Evolutionary conservation across 805 yeast species (phyloP).

Genomic region (Candida nemodendra): DNA sequence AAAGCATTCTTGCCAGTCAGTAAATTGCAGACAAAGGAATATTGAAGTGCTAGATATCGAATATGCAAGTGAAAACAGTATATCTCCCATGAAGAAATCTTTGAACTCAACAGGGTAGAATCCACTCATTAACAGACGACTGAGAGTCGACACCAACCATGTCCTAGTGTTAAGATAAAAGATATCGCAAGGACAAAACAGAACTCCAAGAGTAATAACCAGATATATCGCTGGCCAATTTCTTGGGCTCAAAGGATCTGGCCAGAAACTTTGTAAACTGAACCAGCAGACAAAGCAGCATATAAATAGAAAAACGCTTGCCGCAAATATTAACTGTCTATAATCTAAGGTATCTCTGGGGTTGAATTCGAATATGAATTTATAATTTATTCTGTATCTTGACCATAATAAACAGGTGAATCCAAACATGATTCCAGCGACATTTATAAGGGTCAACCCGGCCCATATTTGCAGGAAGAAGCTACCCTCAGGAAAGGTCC

Average conservation of each 20-base stretch:
- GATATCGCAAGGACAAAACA: slow-evolving; percentile 64
- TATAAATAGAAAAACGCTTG: slow-evolving; percentile 55
- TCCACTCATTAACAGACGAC: slow-evolving; percentile 77
- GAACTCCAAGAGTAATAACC: slow-evolving; percentile 44
- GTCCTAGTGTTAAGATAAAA: slow-evolving; percentile 59
- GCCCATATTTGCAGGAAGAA: slow-evolving; percentile 84
- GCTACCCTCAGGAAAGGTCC: slow-evolving; percentile 49
- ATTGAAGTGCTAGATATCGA: slow-evolving; percentile 79
- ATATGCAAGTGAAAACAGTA: slow-evolving; percentile 82
- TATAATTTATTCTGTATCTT: slow-evolving; percentile 73
- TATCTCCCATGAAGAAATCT: slow-evolving; percentile 90
- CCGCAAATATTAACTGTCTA: slow-evolving; percentile 61
- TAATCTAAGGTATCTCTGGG: slow-evolving; percentile 62
- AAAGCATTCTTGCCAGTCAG: slow-evolving; percentile 58
- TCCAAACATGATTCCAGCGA: slow-evolving; percentile 62
- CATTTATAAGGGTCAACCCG: slow-evolving; percentile 67
- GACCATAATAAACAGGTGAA: slow-evolving; percentile 72
- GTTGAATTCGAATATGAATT: slow-evolving; percentile 86
- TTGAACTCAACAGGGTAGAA: slow-evolving; percentile 91
- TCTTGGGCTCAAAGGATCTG: slow-evolving; percentile 52
- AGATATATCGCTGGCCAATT: slow-evolving; percentile 79
- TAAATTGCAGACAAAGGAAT: slow-evolving; percentile 76
- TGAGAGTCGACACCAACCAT: slow-evolving; percentile 72
- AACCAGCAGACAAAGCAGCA: slow-evolving; percentile 67
- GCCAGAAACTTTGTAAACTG: slow-evolving; percentile 69